Evolutionary conservation across 2,329 filamentous ascomycete genomes (phyloP).

Genomic region (Camillea tinctor): DNA sequence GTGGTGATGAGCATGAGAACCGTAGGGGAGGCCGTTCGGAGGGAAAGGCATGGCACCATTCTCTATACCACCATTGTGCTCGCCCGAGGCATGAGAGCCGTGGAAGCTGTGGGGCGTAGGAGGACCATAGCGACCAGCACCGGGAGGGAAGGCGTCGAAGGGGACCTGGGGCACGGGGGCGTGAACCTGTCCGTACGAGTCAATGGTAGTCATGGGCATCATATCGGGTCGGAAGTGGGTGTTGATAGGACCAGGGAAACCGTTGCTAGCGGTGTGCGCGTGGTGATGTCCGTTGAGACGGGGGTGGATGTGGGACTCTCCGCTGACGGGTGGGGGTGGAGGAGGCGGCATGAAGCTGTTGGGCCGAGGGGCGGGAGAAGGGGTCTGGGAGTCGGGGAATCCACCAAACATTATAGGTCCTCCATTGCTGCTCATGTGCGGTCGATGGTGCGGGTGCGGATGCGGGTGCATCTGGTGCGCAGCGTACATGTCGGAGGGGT

Average conservation of each 20-base stretch:
- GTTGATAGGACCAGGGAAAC: conserved; percentile 27
- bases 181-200: conserved; percentile 24
- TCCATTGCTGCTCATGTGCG: conserved; percentile 53
- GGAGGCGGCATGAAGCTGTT: conserved; percentile 50
- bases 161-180: conserved; percentile 27
- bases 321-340: conserved; percentile 22
- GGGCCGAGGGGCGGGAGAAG: conserved; percentile 55
- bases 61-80: conserved; percentile 40
- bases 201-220: conserved; percentile 24
- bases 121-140: conserved; percentile 44
- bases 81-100: conserved; percentile 57
- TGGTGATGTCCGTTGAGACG: conserved; percentile 28
- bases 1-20: conserved; percentile 18
- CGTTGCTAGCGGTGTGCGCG: conserved; percentile 27
- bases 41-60: conserved; percentile 40
- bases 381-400: conserved; percentile 54
- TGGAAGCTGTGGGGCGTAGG: conserved; percentile 62
- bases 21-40: conserved; percentile 36
- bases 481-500: conserved; percentile 22
- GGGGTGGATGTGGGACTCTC: conserved; percentile 24
- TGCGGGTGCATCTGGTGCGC: conserved; percentile 27
- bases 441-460: conserved; percentile 42
- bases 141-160: conserved; percentile 35
- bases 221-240: conserved; percentile 28
- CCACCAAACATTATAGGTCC: conserved; percentile 55